phyloP scores from a whole-genome alignment of 805 yeast species.

The Candida gorgasii region DNA sequence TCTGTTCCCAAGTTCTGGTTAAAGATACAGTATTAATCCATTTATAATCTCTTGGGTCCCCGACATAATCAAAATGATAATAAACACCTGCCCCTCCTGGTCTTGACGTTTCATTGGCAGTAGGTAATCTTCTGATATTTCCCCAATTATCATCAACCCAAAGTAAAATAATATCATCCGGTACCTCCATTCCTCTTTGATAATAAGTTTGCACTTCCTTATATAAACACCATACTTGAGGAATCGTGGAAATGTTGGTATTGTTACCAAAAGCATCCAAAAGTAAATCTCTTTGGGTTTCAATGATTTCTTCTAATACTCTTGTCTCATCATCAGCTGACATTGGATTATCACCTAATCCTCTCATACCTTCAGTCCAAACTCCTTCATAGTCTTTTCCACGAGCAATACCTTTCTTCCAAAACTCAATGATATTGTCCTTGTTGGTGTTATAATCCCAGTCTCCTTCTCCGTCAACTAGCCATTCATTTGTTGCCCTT shows the following conservation, averaged over 20 bases:
- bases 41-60: slow-evolving; percentile 27
- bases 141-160: slow-evolving; percentile 32
- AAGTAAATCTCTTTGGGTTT: slow-evolving; percentile 17
- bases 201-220: slow-evolving; percentile 21
- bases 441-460: slow-evolving; percentile 20
- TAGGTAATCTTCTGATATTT: slow-evolving; percentile 26
- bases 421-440: slow-evolving; percentile 18
- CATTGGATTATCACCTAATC: slow-evolving; percentile 20
- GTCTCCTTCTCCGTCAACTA: slow-evolving; percentile 14
- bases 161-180: slow-evolving; percentile 23
- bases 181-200: slow-evolving; percentile 19
- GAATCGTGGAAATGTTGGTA: slow-evolving; percentile 16
- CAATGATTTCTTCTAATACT: slow-evolving; percentile 18
- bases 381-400: slow-evolving; percentile 18
- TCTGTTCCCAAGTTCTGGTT: slow-evolving; percentile 26
- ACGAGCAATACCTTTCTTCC: slow-evolving; percentile 19
- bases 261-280: slow-evolving; percentile 13
- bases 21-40: slow-evolving; percentile 27
- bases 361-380: slow-evolving; percentile 22
- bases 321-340: slow-evolving; percentile 18
- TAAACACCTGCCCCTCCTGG: slow-evolving; percentile 29
- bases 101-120: slow-evolving; percentile 20
- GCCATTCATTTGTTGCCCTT: slow-evolving; percentile 21
- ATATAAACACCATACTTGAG: slow-evolving; percentile 22
- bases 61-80: slow-evolving; percentile 29